Percentiles rank a stretch among this genome's conserved stretches.
Evolutionary conservation across 805 yeast genomes (phyloP).

Genomic region (Geotrichum ghanense): DNA sequence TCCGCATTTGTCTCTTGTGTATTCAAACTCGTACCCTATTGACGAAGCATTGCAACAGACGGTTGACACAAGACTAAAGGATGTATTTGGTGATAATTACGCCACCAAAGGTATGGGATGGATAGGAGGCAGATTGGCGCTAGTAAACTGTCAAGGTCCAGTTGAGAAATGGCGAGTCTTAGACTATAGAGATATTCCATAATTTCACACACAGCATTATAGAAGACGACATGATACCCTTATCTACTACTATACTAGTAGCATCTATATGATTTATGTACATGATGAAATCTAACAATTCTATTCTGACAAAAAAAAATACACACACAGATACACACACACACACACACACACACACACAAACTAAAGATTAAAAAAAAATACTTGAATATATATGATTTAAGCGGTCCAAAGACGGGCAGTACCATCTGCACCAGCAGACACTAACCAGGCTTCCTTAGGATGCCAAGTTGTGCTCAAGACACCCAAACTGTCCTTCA

Average conservation of each 20-base stretch:
- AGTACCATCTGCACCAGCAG: constrained; percentile 93
- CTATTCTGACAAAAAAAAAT: constrained; percentile 2
- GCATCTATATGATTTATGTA: too few relatives aligned
- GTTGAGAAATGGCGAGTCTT: constrained; percentile 56
- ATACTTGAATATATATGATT: background rate
- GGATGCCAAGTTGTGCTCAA: constrained; percentile 92
- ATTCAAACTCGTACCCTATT: constrained; percentile 53
- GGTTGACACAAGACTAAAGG: constrained; percentile 53
- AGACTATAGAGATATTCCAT: constrained; percentile 32
- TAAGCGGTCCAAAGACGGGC: constrained; percentile 94
- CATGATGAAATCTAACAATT: too few relatives aligned
- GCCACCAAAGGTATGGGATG: constrained; percentile 37
- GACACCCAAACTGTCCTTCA: constrained; percentile 73
- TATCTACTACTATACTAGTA: too few relatives aligned
- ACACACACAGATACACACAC: too few relatives aligned
- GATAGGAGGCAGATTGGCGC: constrained; percentile 57
- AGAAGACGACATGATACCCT: too few relatives aligned
- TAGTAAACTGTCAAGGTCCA: constrained; percentile 63
- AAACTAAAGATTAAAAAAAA: background rate
- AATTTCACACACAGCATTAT: too few relatives aligned
- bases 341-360: background rate
- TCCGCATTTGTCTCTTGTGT: constrained; percentile 66
- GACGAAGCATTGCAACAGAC: constrained; percentile 55
- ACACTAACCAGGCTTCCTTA: constrained; percentile 93
- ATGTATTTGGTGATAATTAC: constrained; percentile 42